A percentile compares a stretch with the other conserved stretches of the same genome.
Conservation (phyloP, 2,329 filamentous ascomycete genomes). For the Ascochyta viciae-villosae region DNA sequence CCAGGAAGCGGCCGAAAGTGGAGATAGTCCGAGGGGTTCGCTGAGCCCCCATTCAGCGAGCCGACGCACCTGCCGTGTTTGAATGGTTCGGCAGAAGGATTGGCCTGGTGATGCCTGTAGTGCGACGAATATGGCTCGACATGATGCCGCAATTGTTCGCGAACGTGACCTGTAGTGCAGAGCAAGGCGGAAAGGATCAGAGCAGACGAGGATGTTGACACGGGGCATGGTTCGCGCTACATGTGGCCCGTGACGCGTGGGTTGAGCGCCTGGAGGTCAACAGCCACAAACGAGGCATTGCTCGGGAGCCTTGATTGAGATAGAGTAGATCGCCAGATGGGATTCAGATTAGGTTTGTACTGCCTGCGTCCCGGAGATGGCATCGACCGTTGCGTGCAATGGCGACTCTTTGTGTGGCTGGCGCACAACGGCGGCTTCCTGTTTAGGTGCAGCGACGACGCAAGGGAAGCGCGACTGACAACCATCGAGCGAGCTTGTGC, state of each 20-base stretch:
- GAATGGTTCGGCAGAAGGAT: conserved; percentile 20
- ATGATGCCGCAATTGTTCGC: conserved; percentile 26
- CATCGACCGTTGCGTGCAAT: conserved; percentile 17
- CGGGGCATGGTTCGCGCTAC: conserved; percentile 46
- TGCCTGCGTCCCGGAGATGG: conserved; percentile 14
- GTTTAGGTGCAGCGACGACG: conserved; percentile 9
- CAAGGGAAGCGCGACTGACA: conserved; percentile 10
- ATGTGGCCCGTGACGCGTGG: conserved; percentile 33
- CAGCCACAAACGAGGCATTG: conserved; percentile 7
- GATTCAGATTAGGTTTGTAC: conserved; percentile 29
- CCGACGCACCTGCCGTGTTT: conserved; percentile 40
- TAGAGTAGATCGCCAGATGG: conserved; percentile 16
- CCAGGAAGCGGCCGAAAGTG: conserved; percentile 31
- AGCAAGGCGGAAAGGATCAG: conserved; percentile 27
- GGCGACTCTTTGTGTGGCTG: conserved; percentile 3
- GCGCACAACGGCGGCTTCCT: conserved; percentile 7
- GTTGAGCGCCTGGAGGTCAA: conserved; percentile 26
- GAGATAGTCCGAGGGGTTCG: conserved; percentile 28
- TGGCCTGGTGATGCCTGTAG: conserved; percentile 24
- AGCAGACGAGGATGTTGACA: conserved; percentile 26
- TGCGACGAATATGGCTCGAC: conserved; percentile 22
- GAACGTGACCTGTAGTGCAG: conserved; percentile 12
- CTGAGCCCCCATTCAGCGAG: conserved; percentile 24
- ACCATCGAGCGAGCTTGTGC: conserved; percentile 6
- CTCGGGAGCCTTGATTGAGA: conserved; percentile 4